Evolutionary conservation across 2,329 filamentous ascomycete genomes (phyloP), one percentile per base, ranked within the genome.

Genomic region (Talaromyces sp.): DNA sequence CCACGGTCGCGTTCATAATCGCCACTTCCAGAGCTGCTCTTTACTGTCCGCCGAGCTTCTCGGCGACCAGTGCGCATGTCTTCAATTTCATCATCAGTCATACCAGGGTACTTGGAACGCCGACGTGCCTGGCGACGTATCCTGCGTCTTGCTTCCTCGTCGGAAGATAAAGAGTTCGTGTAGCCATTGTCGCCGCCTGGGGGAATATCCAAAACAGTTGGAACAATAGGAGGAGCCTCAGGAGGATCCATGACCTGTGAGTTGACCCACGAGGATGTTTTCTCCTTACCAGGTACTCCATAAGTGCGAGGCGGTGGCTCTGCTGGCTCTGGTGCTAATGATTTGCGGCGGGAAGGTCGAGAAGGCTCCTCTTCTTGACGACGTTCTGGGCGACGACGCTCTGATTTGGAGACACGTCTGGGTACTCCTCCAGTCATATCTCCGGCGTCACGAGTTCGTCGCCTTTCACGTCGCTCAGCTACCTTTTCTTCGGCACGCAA

Each of bases 191-290:
- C 69, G 3, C 60, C 67, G 0, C 68, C 66, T 4, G 67, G 70
- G 2, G 72, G 74, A 54, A 74, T 62, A 56, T 81, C 79, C 21
- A 81, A 63, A 24, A 81, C 74, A 9, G 79, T 80, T 3, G 72
- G 73, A 10, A 78, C 73, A 17, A 80, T 69, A 29, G 75, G 77
- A 2, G 79, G 79, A 9, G 76, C 72, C 57, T 80, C 79, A 0
- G 79, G 78, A 17, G 79, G 79, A 21, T 81, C 78, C 27, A 73
- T 74, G 9, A 74, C 70, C 65, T 80, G 78, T 2, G 77, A 79
- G 61, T 81, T 72, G 8, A 81, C 73, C 79, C 79, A 81, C 7
- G 77, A 79, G 8, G 78, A 79, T 35, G 77, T 81, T 66, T 81
- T 80, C 57, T 81, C 76, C 65, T 75, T 77, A 24, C 70, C 75